A percentile compares a stretch with the other conserved stretches of the same genome.
phyloP scores from a whole-genome alignment of 805 yeast species.

The Candida nonsorbophila region DNA sequence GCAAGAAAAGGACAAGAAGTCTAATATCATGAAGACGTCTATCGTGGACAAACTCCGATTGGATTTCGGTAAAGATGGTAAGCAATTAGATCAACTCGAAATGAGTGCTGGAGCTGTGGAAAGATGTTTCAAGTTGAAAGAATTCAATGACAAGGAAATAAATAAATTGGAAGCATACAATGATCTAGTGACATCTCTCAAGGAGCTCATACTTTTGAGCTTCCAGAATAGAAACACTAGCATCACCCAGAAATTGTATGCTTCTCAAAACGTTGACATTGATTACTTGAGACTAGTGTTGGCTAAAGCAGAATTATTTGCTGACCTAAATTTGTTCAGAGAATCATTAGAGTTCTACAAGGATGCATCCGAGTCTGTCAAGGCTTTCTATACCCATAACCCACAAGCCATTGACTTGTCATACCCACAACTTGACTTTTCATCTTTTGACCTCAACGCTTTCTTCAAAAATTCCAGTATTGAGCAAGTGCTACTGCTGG shows the following conservation, averaged over 20 bases:
- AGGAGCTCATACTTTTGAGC: conserved; percentile 6
- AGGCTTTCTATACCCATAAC: conserved; percentile 2
- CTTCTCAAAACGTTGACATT: conserved; percentile 3
- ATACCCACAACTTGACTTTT: conserved; percentile 6
- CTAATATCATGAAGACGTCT: conserved; percentile 40
- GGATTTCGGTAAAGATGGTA: conserved; percentile 37
- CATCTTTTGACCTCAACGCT: no score
- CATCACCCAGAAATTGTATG: conserved; percentile 13
- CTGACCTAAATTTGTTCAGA: conserved; percentile 5
- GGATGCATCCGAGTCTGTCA: conserved; percentile 2
- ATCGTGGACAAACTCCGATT: conserved; percentile 49
- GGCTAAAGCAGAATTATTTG: conserved; percentile 1
- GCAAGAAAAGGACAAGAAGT: conserved; percentile 26
- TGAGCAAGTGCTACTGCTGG: no score
- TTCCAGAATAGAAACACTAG: conserved; percentile 40
- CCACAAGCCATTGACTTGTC: neutral
- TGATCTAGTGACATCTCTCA: conserved; percentile 23
- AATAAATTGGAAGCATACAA: conserved; percentile 51
- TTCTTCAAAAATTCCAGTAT: no score
- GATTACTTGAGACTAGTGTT: conserved; percentile 5
- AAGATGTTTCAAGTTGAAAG: conserved; percentile 37
- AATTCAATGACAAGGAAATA: conserved; percentile 18
- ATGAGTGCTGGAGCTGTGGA: conserved; percentile 16
- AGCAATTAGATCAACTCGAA: conserved; percentile 3
- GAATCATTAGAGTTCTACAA: conserved; percentile 4